These are phyloP conservation scores for Termitomyces bulborhizus DNA, from an alignment of 768 basidiomycete species.

Conservation along the genomic window DNA sequence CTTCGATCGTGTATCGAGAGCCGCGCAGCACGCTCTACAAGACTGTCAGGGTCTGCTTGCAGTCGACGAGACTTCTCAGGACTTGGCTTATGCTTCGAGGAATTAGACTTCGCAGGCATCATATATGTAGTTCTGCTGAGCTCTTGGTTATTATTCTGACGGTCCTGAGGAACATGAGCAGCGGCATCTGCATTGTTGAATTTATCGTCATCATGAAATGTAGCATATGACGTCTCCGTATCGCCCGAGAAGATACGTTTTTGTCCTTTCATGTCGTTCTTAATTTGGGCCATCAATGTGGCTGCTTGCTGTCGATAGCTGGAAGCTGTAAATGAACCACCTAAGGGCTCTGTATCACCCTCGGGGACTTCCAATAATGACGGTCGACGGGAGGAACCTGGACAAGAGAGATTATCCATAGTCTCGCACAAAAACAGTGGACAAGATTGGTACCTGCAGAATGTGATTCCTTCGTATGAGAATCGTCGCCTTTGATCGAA, in stretches of 20 bases:
- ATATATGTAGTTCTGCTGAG: conserved; percentile 16
- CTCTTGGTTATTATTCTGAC: no score
- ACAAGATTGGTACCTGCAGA: conserved; percentile 16
- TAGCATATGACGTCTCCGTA: conserved; percentile 45
- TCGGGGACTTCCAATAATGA: conserved; percentile 29
- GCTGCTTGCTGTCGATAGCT: conserved; percentile 74
- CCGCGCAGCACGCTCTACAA: conserved; percentile 34
- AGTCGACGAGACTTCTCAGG: conserved; percentile 35
- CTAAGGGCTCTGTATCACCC: conserved; percentile 21
- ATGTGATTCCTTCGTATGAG: conserved; percentile 7
- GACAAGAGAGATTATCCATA: conserved; percentile 2
- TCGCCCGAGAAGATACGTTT: conserved; percentile 71
- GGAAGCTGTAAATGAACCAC: conserved; percentile 49
- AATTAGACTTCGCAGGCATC: conserved; percentile 8
- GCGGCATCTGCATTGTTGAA: conserved; percentile 14
- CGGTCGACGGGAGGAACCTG: conserved; percentile 19
- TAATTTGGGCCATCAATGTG: conserved; percentile 81
- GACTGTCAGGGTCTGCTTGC: conserved; percentile 31
- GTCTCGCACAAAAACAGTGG: background rate
- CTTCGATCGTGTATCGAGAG: conserved; percentile 37
- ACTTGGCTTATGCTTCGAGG: conserved; percentile 25
- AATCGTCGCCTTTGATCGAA: conserved; percentile 11
- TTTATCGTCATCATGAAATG: conserved; percentile 27
- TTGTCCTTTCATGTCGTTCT: conserved; percentile 66
- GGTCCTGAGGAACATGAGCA: background rate